Evolutionary conservation across 768 basidiomycete genomes (phyloP).

Genomic region (Daedalea quercina): DNA sequence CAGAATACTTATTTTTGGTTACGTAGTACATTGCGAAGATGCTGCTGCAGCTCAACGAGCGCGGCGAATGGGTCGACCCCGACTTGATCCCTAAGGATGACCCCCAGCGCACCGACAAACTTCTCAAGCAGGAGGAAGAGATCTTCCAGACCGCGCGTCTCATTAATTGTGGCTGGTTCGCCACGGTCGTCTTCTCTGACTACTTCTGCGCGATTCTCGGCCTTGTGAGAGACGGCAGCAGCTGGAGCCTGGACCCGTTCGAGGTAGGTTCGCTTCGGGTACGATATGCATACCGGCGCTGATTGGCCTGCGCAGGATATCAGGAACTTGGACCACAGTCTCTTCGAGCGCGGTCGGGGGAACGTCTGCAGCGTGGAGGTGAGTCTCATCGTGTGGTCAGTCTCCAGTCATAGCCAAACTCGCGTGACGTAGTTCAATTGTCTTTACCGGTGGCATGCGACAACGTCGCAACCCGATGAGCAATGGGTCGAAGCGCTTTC

Average conservation of each 20-base stretch:
- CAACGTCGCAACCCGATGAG: constrained; percentile 66
- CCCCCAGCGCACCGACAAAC: constrained; percentile 22
- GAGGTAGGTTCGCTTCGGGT: constrained; percentile 33
- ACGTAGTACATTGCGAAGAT: constrained; percentile 71
- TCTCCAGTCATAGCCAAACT: not conserved
- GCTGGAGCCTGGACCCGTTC: constrained; percentile 75
- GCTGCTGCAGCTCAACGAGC: constrained; percentile 76
- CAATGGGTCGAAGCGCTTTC: constrained; percentile 55
- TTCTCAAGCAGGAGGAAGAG: constrained; percentile 36
- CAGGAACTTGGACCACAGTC: constrained; percentile 48
- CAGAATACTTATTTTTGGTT: not conserved
- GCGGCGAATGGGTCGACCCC: constrained; percentile 56
- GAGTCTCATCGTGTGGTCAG: constrained; percentile 6
- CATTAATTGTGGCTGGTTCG: constrained; percentile 80
- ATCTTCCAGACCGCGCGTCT: constrained; percentile 81
- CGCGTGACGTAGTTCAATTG: constrained; percentile 60
- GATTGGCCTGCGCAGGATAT: constrained; percentile 49
- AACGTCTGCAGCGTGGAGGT: constrained; percentile 83
- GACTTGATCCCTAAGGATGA: constrained; percentile 29
- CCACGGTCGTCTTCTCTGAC: constrained; percentile 70
- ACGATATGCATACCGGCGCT: not conserved
- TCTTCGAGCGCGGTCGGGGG: constrained; percentile 75
- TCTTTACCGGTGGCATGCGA: constrained; percentile 83
- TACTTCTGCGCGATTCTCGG: constrained; percentile 80
- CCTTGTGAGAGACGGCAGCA: constrained; percentile 66